Percentiles rank a stretch among this genome's conserved stretches.
These are phyloP conservation scores for Tolypocladium tundrense DNA, from an alignment of 2,329 filamentous ascomycete species.

Conservation along the genomic window DNA sequence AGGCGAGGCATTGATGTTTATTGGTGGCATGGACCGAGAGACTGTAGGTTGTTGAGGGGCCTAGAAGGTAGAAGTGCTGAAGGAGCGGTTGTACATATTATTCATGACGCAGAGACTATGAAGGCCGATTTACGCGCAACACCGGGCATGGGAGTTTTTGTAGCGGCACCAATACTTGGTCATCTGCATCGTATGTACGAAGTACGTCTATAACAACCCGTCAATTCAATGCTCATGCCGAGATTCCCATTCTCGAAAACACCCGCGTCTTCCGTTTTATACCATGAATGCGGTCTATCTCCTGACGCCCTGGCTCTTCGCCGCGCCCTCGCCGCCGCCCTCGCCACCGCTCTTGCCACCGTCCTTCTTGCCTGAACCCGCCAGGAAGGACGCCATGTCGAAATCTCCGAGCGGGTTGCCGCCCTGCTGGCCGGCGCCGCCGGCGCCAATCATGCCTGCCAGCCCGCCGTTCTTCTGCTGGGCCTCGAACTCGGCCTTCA, in stretches of 20 bases:
- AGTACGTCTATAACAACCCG: neutral
- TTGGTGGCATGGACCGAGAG: neutral
- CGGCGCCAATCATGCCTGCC: slow-evolving; percentile 39
- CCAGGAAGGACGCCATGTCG: slow-evolving; percentile 54
- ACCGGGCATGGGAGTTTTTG: neutral
- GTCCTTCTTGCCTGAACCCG: slow-evolving; percentile 40
- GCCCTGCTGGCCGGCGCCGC: slow-evolving; percentile 13
- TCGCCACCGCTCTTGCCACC: slow-evolving; percentile 4
- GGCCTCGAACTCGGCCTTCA: slow-evolving; percentile 84
- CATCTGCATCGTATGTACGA: neutral
- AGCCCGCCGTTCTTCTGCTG: slow-evolving; percentile 70
- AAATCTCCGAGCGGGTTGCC: slow-evolving; percentile 42
- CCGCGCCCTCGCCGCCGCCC: slow-evolving; percentile 12
- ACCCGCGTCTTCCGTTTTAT: neutral
- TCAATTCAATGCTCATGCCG: neutral
- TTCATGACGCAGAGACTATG: neutral
- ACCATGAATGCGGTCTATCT: slow-evolving; percentile 9
- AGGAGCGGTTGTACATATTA: neutral
- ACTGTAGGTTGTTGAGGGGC: neutral
- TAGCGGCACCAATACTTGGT: neutral
- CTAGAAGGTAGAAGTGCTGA: neutral
- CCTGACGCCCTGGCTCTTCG: slow-evolving; percentile 31
- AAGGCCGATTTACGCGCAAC: neutral
- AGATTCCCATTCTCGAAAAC: neutral
- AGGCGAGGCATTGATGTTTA: neutral